Evolutionary conservation across 2,329 filamentous ascomycete genomes (phyloP).

Genomic region (Colletotrichum viniferum): DNA sequence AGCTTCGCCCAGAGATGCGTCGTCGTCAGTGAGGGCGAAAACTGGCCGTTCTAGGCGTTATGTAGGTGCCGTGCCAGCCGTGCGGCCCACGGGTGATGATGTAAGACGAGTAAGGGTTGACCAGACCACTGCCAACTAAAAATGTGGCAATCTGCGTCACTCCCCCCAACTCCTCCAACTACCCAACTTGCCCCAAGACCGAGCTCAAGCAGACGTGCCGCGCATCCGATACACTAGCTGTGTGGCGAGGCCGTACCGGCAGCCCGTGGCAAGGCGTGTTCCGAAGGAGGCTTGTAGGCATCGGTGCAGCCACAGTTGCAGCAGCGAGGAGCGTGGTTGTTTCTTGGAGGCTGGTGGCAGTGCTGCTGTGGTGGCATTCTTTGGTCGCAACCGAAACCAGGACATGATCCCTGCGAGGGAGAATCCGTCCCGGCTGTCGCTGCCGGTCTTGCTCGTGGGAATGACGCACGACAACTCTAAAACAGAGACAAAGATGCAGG

Average conservation of each 20-base stretch:
- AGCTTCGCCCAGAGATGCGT: neutral
- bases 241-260: neutral
- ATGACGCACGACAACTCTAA: neutral
- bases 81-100: neutral
- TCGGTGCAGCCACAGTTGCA: neutral
- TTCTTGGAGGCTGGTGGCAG: neutral
- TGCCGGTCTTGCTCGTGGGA: neutral
- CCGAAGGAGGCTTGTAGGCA: neutral
- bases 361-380: neutral
- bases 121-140: neutral
- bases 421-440: neutral
- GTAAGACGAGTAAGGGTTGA: neutral
- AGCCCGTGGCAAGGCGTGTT: neutral
- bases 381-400: neutral
- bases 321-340: neutral
- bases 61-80: neutral
- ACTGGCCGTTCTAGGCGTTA: neutral
- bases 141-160: neutral
- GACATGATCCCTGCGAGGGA: neutral
- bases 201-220: neutral
- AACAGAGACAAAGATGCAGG: neutral
- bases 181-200: neutral
- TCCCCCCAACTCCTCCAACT: neutral
- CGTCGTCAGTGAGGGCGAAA: neutral
- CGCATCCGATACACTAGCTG: neutral